Evolutionary conservation across 129 eudicot species (phyloP).

Genomic region (Saposhnikovia divaricata): DNA sequence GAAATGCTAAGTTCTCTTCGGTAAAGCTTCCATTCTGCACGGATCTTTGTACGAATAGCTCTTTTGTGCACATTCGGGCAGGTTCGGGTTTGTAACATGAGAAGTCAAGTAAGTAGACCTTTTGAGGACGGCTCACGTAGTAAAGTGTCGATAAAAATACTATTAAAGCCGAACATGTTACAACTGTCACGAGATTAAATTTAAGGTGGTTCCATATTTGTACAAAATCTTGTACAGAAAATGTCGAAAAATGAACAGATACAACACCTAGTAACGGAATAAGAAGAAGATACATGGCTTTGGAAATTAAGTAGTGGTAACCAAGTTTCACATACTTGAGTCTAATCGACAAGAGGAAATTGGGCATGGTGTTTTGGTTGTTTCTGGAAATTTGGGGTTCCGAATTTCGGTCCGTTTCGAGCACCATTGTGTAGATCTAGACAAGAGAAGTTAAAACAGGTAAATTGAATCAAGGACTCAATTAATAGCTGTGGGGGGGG

Average conservation of each 20-base stretch:
- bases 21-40: conserved; percentile 33
- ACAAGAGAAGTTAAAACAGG: neutral
- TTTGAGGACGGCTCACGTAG: conserved; percentile 65
- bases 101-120: conserved; percentile 60
- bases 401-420: neutral
- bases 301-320: conserved; percentile 62
- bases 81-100: conserved; percentile 60
- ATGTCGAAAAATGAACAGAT: conserved; percentile 34
- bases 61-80: conserved; percentile 33
- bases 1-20: conserved; percentile 59
- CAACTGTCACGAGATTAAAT: conserved; percentile 53
- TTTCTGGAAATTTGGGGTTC: conserved; percentile 6
- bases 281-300: conserved; percentile 57
- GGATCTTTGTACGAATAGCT: conserved; percentile 53
- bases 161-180: conserved; percentile 37
- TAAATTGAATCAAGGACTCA: neutral
- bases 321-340: conserved; percentile 85
- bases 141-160: conserved; percentile 57
- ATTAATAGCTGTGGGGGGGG: neutral
- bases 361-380: conserved; percentile 35
- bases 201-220: conserved; percentile 48
- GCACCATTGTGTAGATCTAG: conserved; percentile 21
- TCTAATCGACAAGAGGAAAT: conserved; percentile 48
- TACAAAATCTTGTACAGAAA: conserved; percentile 28
- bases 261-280: conserved; percentile 30